Base-by-base conservation (phyloP, 1,284 basidiomycete species). In the Tilletia caries region DNA sequence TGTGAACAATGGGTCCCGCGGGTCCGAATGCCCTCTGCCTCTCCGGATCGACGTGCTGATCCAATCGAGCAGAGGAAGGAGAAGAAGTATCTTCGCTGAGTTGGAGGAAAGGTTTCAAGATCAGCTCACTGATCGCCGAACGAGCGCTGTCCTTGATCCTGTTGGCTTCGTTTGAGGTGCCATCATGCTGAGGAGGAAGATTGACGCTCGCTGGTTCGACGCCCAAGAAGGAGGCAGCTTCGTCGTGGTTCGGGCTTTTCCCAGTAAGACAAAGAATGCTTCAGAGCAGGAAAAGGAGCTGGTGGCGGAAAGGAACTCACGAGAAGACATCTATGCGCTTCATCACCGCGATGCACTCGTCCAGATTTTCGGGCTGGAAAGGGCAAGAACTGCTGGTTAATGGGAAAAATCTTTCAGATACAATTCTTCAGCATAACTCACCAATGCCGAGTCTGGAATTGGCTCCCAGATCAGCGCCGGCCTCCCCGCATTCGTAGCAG, bases 381-480 rank as follows among this genome's bases (percentile, higher is more conserved):
- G 25, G 46, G 43, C 10, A 10, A 44, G 18, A 50, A 20, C n/a
- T n/a, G n/a, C n/a, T n/a, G n/a, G n/a, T n/a, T n/a, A n/a, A n/a
- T n/a, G n/a, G n/a, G n/a, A n/a, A n/a, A n/a, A n/a, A n/a, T n/a
- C n/a, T n/a, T n/a, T 50, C 46, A 5, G 46, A 23, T 50, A 18
- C 3, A 12, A 27, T 37, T 4, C 33, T 34, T 37, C 27, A 90
- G n/a, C n/a, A 82, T 79, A 93, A 95, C 75, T 89, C 87, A 78
- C 90, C 87, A 91, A 92, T 80, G 67, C 75, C 71, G 52, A 54
- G 25, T 48, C 91, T 65, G 91, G 91, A 78, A 94, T 90, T 2
- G 93, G 93, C 82, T 95, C 93, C 83, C 90, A 95, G 34, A 94
- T 88, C 13, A 89, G 86, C 44, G 85, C 84, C 1, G 90, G 89